Conservation (phyloP, 768 basidiomycete genomes). For the Tulasnella sp. region DNA sequence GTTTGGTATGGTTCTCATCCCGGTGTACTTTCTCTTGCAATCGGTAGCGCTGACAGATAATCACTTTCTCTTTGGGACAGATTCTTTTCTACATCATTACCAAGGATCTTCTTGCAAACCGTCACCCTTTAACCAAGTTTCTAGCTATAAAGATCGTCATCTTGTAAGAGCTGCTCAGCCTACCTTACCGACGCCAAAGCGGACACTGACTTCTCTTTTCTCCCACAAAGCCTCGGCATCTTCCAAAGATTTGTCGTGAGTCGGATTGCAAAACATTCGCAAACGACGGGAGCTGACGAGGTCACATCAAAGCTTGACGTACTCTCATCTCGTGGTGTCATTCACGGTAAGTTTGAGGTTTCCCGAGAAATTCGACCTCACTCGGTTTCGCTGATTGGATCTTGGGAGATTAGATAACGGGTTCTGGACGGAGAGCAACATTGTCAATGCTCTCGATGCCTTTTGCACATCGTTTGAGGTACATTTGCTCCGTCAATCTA, state of each 20-base stretch:
- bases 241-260: constrained; percentile 71
- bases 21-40: background rate
- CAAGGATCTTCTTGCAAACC: constrained; percentile 60
- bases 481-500: constrained; percentile 4
- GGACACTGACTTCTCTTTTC: background rate
- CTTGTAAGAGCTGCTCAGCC: constrained; percentile 1
- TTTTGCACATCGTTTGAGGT: constrained; percentile 79
- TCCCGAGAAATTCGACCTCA: background rate
- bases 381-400: background rate
- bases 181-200: background rate
- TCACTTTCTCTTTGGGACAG: background rate
- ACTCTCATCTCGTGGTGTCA: constrained; percentile 51
- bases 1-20: constrained; percentile 30
- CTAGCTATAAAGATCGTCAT: constrained; percentile 53
- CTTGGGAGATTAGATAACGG: constrained; percentile 37
- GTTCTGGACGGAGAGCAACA: constrained; percentile 77
- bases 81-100: constrained; percentile 74
- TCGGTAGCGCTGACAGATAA: background rate
- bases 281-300: background rate
- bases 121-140: constrained; percentile 78
- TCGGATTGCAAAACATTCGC: background rate
- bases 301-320: constrained; percentile 40
- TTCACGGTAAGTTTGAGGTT: constrained; percentile 36
- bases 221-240: constrained; percentile 52
- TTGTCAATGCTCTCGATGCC: constrained; percentile 73